Evolutionary conservation across 164 flowering plant species (phyloP).

Genomic region (Vitis vinifera): DNA sequence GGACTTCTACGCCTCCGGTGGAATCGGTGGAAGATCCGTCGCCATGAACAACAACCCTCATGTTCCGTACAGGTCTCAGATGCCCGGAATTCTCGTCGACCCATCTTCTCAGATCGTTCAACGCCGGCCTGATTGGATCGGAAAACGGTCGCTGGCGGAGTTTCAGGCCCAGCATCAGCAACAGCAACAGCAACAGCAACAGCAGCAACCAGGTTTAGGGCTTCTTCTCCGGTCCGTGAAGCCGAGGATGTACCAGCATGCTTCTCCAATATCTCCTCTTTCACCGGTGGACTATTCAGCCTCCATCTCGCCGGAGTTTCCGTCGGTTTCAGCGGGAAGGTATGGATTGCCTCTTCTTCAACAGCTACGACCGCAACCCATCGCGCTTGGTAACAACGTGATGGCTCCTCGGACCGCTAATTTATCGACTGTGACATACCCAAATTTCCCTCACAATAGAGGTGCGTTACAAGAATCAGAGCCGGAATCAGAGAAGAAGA

Average conservation of each 20-base stretch:
- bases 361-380: constrained; percentile 26
- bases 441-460: constrained; percentile 16
- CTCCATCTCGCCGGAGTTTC: constrained; percentile 18
- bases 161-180: constrained; percentile 32
- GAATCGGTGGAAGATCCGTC: constrained; percentile 30
- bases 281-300: constrained; percentile 45
- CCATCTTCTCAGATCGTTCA: constrained; percentile 34
- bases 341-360: constrained; percentile 30
- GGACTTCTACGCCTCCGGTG: constrained; percentile 32
- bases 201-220: constrained; percentile 9
- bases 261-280: constrained; percentile 55
- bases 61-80: constrained; percentile 24
- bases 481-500: constrained; percentile 52
- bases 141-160: constrained; percentile 63
- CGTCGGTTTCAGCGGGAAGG: constrained; percentile 13
- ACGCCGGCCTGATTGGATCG: constrained; percentile 25
- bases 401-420: not conserved
- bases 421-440: constrained; percentile 11
- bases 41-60: constrained; percentile 24
- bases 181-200: constrained; percentile 24
- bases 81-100: constrained; percentile 35
- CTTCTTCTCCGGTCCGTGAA: constrained; percentile 62
- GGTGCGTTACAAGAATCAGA: not conserved
- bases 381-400: not conserved
- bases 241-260: constrained; percentile 40